Conservation (phyloP, 164 flowering plant species). For the Magnolia kwangsiensis region DNA sequence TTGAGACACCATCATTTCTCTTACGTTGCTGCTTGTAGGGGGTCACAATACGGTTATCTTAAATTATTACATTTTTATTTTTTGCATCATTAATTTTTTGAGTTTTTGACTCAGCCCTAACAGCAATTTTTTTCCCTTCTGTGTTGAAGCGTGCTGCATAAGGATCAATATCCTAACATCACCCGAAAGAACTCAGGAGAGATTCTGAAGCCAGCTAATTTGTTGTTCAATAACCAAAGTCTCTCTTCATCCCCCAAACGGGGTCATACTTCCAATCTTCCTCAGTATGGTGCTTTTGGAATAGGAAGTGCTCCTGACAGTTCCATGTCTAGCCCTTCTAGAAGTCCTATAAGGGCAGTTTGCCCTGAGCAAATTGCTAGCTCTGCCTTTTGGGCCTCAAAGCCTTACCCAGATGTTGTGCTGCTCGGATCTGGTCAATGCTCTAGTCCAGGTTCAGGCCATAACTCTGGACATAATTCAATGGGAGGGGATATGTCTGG, state of each 20-base stretch:
- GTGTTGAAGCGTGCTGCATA: constrained; percentile 40
- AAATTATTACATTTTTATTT: not conserved
- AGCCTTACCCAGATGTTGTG: constrained; percentile 55
- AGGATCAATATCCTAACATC: constrained; percentile 41
- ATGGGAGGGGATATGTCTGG: constrained; percentile 44
- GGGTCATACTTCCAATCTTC: constrained; percentile 59
- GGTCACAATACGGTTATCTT: not conserved
- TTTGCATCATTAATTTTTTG: not conserved
- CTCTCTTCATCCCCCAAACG: constrained; percentile 54
- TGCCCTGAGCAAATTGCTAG: constrained; percentile 55
- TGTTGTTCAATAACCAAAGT: constrained; percentile 31
- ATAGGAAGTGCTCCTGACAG: constrained; percentile 85
- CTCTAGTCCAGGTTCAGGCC: constrained; percentile 88
- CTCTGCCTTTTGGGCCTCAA: constrained; percentile 54
- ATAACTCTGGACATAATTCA: constrained; percentile 68
- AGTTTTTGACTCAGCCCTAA: not conserved
- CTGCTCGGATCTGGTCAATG: constrained; percentile 80
- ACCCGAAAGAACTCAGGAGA: constrained; percentile 38
- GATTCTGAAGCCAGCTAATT: constrained; percentile 38
- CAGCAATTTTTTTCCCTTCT: constrained; percentile 6
- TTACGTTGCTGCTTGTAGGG: not conserved
- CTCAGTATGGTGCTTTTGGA: constrained; percentile 53
- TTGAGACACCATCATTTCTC: not conserved
- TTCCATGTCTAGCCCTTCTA: constrained; percentile 91
- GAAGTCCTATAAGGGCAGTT: constrained; percentile 75